Evolutionary conservation across 352 stramenopile species (phyloP).

Genomic region (Pythium phragmiticola): DNA sequence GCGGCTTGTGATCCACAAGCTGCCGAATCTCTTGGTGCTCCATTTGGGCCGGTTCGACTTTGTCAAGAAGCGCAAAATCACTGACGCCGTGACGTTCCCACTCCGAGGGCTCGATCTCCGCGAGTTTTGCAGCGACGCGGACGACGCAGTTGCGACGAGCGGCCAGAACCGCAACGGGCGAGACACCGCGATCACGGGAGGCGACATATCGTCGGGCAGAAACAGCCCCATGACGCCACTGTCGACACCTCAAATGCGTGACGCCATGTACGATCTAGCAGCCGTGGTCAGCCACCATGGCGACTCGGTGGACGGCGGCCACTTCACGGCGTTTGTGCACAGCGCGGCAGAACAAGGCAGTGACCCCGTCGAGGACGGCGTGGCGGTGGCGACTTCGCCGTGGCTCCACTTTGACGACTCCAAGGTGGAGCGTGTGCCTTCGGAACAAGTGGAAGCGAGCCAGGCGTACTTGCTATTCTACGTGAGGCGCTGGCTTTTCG

Average conservation of each 20-base stretch:
- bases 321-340: slow-evolving; percentile 66
- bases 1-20: slow-evolving; percentile 53
- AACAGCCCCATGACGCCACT: slow-evolving; percentile 18
- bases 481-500: slow-evolving; percentile 31
- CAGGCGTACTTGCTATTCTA: slow-evolving; percentile 65
- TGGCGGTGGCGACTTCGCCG: slow-evolving; percentile 14
- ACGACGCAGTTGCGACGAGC: slow-evolving; percentile 20
- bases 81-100: slow-evolving; percentile 52
- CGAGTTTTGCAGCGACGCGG: slow-evolving; percentile 41
- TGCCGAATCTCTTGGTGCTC: slow-evolving; percentile 72
- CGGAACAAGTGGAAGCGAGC: slow-evolving; percentile 40
- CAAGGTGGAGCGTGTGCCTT: slow-evolving; percentile 36
- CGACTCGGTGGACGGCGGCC: slow-evolving; percentile 59
- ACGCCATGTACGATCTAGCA: slow-evolving; percentile 61
- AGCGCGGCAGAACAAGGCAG: slow-evolving; percentile 19
- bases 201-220: not conserved
- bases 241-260: slow-evolving; percentile 12
- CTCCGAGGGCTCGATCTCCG: slow-evolving; percentile 28
- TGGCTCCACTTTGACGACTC: slow-evolving; percentile 71
- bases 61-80: slow-evolving; percentile 56
- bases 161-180: slow-evolving; percentile 12
- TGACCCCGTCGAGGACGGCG: not conserved
- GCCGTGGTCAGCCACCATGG: slow-evolving; percentile 70
- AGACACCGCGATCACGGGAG: slow-evolving; percentile 1
- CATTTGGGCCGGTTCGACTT: slow-evolving; percentile 80